These are phyloP conservation scores for Debaryomyces fabryi DNA, from an alignment of 1,139 yeast genomes.

Conservation along the genomic window DNA sequence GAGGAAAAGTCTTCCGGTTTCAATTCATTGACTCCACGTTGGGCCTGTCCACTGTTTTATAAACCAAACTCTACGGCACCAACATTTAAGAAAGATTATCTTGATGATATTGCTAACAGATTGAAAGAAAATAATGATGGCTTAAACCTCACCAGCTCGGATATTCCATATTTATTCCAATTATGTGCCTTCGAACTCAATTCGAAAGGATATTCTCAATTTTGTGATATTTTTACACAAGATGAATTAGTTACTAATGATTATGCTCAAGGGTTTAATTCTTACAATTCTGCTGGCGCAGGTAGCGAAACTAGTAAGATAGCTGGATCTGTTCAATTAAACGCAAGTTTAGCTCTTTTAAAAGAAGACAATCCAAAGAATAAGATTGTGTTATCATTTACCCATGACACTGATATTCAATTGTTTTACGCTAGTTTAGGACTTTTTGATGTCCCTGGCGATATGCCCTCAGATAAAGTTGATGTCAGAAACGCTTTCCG, in stretches of 20 bases:
- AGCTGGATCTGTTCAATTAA: conserved; percentile 35
- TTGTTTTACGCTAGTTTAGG: conserved; percentile 54
- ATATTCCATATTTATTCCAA: conserved; percentile 42
- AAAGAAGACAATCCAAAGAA: conserved; percentile 22
- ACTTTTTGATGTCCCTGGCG: conserved; percentile 35
- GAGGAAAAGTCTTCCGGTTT: conserved; percentile 29
- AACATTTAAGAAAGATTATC: conserved; percentile 29
- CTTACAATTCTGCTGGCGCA: conserved; percentile 54
- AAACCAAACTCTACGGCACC: conserved; percentile 16
- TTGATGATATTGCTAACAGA: conserved; percentile 42
- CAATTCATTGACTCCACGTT: conserved; percentile 33
- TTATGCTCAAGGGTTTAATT: conserved; percentile 47
- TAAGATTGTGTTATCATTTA: conserved; percentile 46
- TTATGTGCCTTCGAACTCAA: conserved; percentile 60
- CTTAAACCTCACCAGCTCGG: conserved; percentile 35
- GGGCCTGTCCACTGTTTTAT: conserved; percentile 25
- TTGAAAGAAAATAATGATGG: conserved; percentile 46
- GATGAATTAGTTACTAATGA: conserved; percentile 50
- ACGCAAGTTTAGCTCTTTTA: conserved; percentile 48
- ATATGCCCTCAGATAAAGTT: conserved; percentile 35
- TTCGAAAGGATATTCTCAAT: conserved; percentile 48
- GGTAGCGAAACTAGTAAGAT: conserved; percentile 39
- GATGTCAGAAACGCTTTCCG: conserved; percentile 47
- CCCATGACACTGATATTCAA: conserved; percentile 59
- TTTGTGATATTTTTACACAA: conserved; percentile 54